Evolutionary conservation across 75 land plant genomes (phyloP).

Genomic region (Cunninghamia lanceolata): DNA sequence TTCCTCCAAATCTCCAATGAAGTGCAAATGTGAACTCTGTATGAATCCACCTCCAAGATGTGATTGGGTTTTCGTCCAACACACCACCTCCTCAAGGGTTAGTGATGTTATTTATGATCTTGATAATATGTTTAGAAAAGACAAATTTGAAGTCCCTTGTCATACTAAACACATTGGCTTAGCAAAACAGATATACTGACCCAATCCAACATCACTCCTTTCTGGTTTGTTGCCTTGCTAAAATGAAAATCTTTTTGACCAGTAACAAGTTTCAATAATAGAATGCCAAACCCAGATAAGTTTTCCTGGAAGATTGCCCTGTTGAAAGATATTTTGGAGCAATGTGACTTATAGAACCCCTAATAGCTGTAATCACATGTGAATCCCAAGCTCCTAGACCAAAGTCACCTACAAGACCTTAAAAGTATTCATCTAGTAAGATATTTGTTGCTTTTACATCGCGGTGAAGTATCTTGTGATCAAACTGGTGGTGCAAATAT

Average conservation of each 20-base stretch:
- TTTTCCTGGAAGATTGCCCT: constrained; percentile 39
- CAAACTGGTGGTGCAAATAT: constrained; percentile 84
- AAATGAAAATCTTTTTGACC: constrained; percentile 66
- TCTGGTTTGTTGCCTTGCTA: constrained; percentile 36
- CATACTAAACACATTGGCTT: no score
- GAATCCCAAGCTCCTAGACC: constrained; percentile 81
- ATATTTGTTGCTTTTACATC: constrained; percentile 97
- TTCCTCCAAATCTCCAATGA: no score
- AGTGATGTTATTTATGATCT: no score
- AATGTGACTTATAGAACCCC: constrained; percentile 50
- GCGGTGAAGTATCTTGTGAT: constrained; percentile 94
- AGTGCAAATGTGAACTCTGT: no score
- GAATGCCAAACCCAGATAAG: constrained; percentile 38
- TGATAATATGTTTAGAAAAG: no score
- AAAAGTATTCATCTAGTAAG: constrained; percentile 74
- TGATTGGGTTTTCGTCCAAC: no score
- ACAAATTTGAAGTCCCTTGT: no score
- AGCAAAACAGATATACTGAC: no score
- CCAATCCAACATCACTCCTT: no score
- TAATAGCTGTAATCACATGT: constrained; percentile 77
- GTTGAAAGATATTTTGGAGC: constrained; percentile 39
- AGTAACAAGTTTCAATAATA: constrained; percentile 52
- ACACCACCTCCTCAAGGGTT: no score
- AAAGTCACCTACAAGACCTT: constrained; percentile 79
- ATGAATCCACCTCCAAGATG: no score